Evolutionary conservation across 495 filamentous ascomycete genomes (phyloP), one percentile per base, ranked within the genome.

Genomic region (Neurospora sp.): DNA sequence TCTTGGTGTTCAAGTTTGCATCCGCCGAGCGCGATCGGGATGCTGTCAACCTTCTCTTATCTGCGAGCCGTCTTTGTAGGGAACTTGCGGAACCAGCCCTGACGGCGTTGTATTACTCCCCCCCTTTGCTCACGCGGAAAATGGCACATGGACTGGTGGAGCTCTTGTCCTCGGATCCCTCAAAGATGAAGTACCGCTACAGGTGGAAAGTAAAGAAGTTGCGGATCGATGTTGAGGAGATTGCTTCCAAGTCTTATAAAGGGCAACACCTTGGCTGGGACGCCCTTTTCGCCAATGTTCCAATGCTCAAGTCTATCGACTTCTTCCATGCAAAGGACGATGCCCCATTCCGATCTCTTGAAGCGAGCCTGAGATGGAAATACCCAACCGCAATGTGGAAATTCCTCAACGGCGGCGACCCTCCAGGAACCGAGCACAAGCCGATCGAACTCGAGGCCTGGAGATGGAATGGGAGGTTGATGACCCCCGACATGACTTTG

Each of bases 391-490:
- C 79, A 1, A 75, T 96, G 0, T 89, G 94, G 72, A 75, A 85
- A 0, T 83, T 87, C 1, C 81, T 93, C 39, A 78, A 82, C 8
- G 71, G 71, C 39, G 65, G 41, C 1, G 38, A 27, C 14, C 14
- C 70, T 37, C 18, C 39, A 37, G 70, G 39, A 61, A 59, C 22
- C 9, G 72, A 70, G n/a, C 45, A 45, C 14, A 59, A 61, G 2
- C 69, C 72, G 3, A 80, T 85, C 12, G 78, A 78, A 42, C 86
- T 97, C 39, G 84, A 82, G 39, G 89, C 85, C 70, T 97, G 92
- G 91, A 89, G 89, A 40, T 97, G 94, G 93, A 94, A 92, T 75
- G 81, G 87, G 41, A 86, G 89, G n/a, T 83, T 92, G 65, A 84
- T 87, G 73, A 84, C 87, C 9, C 81, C 83, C 1, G 78, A 78